These are phyloP conservation scores for Arachis hypogaea DNA, from an alignment of 306 rosid genomes.

Conservation along the genomic window DNA sequence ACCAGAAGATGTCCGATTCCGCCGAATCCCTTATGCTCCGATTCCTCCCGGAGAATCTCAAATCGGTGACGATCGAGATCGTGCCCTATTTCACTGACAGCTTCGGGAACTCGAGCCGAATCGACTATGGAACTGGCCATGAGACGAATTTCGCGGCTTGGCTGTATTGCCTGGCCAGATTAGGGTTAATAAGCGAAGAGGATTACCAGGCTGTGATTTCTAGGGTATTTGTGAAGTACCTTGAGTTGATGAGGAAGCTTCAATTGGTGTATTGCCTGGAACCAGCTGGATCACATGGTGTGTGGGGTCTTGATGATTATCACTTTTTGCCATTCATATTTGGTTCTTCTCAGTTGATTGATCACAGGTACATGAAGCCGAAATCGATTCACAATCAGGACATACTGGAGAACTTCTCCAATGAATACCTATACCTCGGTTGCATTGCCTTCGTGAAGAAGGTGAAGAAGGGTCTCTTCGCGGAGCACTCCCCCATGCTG, in stretches of 20 bases:
- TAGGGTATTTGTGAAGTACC: slow-evolving; percentile 73
- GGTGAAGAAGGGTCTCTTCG: slow-evolving; percentile 94
- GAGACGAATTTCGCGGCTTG: slow-evolving; percentile 94
- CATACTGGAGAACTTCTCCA: slow-evolving; percentile 78
- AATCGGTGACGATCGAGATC: slow-evolving; percentile 59
- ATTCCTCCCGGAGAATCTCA: slow-evolving; percentile 61
- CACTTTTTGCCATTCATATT: slow-evolving; percentile 87
- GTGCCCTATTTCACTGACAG: slow-evolving; percentile 75
- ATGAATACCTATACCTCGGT: slow-evolving; percentile 74
- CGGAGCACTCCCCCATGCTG: slow-evolving; percentile 95
- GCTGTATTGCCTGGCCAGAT: slow-evolving; percentile 77
- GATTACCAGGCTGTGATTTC: slow-evolving; percentile 75
- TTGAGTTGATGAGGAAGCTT: slow-evolving; percentile 89
- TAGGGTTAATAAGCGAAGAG: slow-evolving; percentile 69
- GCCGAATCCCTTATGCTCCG: slow-evolving; percentile 55
- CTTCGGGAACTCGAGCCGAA: slow-evolving; percentile 82
- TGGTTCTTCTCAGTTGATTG: slow-evolving; percentile 91
- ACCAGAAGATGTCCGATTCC: slow-evolving; percentile 47
- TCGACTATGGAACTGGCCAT: slow-evolving; percentile 96
- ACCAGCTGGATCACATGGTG: slow-evolving; percentile 99
- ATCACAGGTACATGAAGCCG: slow-evolving; percentile 94
- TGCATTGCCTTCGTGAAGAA: slow-evolving; percentile 76
- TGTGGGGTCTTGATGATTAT: slow-evolving; percentile 97
- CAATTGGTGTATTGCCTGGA: slow-evolving; percentile 79
- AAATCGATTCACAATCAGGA: slow-evolving; percentile 90